Evolutionary conservation across 2,329 filamentous ascomycete species (phyloP).

Genomic region (Ophiostoma quercus): DNA sequence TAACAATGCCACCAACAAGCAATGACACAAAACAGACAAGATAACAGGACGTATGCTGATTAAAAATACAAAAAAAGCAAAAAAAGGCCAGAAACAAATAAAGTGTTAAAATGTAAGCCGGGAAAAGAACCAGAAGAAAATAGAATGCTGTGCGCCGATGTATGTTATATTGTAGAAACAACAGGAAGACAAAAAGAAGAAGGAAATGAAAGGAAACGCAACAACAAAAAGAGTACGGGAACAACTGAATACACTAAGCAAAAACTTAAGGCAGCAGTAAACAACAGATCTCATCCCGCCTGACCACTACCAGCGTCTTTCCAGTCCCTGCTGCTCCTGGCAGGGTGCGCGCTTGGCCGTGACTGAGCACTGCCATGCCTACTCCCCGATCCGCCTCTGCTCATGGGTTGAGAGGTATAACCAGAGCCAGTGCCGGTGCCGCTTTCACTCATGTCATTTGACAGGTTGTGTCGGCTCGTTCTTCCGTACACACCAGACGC

Average conservation of each 20-base stretch:
- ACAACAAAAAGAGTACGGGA: background rate
- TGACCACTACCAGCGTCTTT: background rate
- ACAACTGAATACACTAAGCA: background rate
- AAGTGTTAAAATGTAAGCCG: background rate
- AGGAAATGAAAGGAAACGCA: background rate
- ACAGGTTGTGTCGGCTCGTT: background rate
- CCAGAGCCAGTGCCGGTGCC: background rate
- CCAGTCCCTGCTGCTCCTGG: background rate
- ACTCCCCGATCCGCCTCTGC: background rate
- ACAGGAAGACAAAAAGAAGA: background rate
- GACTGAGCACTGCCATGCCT: background rate
- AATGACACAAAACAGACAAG: background rate
- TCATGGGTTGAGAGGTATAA: background rate
- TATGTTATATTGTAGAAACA: background rate
- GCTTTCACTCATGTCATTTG: background rate
- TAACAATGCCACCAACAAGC: background rate
- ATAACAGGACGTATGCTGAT: background rate
- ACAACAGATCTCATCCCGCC: background rate
- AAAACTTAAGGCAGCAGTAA: background rate
- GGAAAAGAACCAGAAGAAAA: background rate
- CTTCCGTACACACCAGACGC: background rate
- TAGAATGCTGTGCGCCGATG: background rate
- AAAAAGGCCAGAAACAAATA: background rate
- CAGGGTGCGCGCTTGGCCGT: background rate
- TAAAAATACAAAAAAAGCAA: background rate